phyloP scores from a whole-genome alignment of 2,329 filamentous ascomycete species.

The Curvularia hawaiiensis region DNA sequence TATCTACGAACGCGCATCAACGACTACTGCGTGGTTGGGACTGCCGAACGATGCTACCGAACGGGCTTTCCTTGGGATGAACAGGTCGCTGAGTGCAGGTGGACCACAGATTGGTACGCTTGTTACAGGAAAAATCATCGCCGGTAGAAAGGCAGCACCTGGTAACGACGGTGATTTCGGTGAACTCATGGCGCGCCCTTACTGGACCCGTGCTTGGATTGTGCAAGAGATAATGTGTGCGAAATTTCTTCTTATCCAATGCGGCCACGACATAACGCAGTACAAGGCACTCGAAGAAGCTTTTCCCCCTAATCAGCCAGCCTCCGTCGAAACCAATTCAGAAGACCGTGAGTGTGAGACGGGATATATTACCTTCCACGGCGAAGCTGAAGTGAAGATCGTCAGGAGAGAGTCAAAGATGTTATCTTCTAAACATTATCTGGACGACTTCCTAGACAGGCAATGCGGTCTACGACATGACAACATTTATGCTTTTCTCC shows the following conservation, averaged over 20 bases:
- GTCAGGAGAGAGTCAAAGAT: neutral
- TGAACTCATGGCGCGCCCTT: neutral
- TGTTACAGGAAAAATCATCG: too few relatives aligned
- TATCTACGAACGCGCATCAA: neutral
- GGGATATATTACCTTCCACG: neutral
- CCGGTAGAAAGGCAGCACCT: too few relatives aligned
- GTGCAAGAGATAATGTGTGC: neutral
- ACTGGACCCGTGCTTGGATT: neutral
- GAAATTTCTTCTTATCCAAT: neutral
- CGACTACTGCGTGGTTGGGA: neutral
- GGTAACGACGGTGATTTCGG: too few relatives aligned
- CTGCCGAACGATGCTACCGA: neutral
- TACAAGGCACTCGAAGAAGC: neutral
- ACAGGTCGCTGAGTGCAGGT: too few relatives aligned
- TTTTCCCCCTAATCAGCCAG: neutral
- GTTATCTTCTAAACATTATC: neutral
- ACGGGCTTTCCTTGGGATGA: neutral
- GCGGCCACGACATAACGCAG: neutral
- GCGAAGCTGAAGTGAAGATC: neutral
- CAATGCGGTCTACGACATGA: neutral
- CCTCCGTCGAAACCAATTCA: neutral
- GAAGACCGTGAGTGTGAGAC: too few relatives aligned
- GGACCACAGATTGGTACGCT: too few relatives aligned
- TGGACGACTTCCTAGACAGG: neutral
- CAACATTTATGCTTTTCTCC: neutral